phyloP scores from a whole-genome alignment of 306 rosid species.

The Vachellia collinsii region DNA sequence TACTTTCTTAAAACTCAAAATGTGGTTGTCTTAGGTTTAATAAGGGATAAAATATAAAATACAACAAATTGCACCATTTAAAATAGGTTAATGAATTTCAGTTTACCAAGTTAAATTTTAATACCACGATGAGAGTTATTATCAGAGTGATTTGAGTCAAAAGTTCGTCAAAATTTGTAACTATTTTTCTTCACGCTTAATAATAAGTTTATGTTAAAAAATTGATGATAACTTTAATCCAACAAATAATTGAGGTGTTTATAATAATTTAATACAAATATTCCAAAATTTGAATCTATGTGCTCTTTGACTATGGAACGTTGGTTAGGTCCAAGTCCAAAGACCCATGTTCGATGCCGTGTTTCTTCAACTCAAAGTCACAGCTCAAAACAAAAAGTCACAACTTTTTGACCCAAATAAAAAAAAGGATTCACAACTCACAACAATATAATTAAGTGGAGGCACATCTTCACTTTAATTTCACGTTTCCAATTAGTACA shows the following conservation, averaged over 20 bases:
- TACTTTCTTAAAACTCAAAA: too few relatives aligned
- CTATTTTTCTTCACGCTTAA: background rate
- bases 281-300: background rate
- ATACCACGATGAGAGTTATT: too few relatives aligned
- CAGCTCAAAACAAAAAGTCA: background rate
- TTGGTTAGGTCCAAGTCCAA: constrained; percentile 21
- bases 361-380: background rate
- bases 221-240: background rate
- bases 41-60: too few relatives aligned
- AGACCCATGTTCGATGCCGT: background rate
- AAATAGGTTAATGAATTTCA: too few relatives aligned
- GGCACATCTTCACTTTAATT: background rate
- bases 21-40: too few relatives aligned
- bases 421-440: background rate
- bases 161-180: background rate
- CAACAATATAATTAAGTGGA: background rate
- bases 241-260: background rate
- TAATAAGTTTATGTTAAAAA: background rate
- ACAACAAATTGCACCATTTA: too few relatives aligned
- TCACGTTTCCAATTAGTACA: constrained; percentile 12
- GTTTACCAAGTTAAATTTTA: too few relatives aligned
- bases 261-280: background rate
- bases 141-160: background rate
- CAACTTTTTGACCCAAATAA: constrained; percentile 5
- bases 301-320: background rate